These are phyloP conservation scores for Fusarium robinianum DNA, from an alignment of 2,329 filamentous ascomycete species.

Conservation along the genomic window DNA sequence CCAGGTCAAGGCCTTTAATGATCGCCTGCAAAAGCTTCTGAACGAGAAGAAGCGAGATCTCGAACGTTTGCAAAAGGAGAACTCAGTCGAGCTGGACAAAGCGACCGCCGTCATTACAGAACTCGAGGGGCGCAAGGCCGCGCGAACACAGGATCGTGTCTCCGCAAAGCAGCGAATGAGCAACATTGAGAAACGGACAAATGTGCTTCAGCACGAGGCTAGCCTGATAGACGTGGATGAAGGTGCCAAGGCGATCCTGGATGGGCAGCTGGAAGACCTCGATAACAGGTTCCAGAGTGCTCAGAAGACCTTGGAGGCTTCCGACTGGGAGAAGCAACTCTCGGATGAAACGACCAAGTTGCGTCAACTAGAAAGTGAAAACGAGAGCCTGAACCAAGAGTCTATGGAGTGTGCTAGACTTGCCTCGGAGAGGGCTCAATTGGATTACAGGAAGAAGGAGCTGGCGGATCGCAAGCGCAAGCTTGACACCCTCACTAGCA, in stretches of 20 bases:
- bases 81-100: conserved; percentile 72
- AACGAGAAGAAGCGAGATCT: conserved; percentile 79
- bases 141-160: conserved; percentile 73
- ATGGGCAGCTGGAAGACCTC: conserved; percentile 73
- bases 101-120: conserved; percentile 74
- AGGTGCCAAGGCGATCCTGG: conserved; percentile 76
- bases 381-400: conserved; percentile 74
- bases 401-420: conserved; percentile 80
- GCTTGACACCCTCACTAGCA: conserved; percentile 75
- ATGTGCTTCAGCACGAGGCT: conserved; percentile 67
- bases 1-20: conserved; percentile 76
- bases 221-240: conserved; percentile 83
- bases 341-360: conserved; percentile 68
- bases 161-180: conserved; percentile 73
- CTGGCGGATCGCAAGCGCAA: conserved; percentile 72
- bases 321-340: conserved; percentile 73
- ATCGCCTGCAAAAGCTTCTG: conserved; percentile 73
- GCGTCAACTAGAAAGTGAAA: conserved; percentile 71
- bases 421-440: conserved; percentile 79
- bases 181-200: conserved; percentile 72
- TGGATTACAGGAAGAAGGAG: conserved; percentile 84
- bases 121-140: conserved; percentile 74
- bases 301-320: conserved; percentile 64
- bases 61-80: conserved; percentile 73
- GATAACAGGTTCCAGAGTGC: conserved; percentile 64